These are phyloP conservation scores for Colletotrichum truncatum DNA, from an alignment of 2,329 filamentous ascomycete genomes.

Conservation along the genomic window DNA sequence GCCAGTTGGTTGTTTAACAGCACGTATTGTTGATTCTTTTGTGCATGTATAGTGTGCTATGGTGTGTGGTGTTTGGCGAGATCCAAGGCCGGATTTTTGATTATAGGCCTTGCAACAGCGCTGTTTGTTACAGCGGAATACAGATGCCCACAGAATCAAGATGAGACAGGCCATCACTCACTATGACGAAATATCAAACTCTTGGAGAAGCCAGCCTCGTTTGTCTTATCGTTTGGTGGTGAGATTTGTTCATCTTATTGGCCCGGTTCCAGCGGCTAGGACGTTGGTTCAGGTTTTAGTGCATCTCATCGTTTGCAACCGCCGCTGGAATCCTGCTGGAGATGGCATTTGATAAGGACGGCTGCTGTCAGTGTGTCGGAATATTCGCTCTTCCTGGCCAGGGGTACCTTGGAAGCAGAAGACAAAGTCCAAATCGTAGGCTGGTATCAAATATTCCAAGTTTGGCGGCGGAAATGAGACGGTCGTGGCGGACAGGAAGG, in stretches of 20 bases:
- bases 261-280: no score
- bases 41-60: not conserved
- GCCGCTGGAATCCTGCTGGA: not conserved
- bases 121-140: conserved; percentile 1
- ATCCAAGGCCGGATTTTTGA: not conserved
- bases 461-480: not conserved
- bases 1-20: not conserved
- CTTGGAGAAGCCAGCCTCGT: not conserved
- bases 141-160: not conserved
- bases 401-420: not conserved
- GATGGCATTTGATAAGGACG: not conserved
- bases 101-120: not conserved
- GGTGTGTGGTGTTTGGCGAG: not conserved
- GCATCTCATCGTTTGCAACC: not conserved
- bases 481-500: not conserved
- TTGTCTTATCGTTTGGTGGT: not conserved
- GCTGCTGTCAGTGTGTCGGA: not conserved
- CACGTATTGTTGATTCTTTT: not conserved
- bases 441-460: not conserved
- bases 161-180: not conserved
- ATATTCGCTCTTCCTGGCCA: not conserved
- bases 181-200: not conserved
- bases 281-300: not conserved
- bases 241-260: not conserved
- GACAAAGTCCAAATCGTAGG: no score